Conservation (phyloP, 306 rosid genomes). For the Aeschynomene evenia region DNA sequence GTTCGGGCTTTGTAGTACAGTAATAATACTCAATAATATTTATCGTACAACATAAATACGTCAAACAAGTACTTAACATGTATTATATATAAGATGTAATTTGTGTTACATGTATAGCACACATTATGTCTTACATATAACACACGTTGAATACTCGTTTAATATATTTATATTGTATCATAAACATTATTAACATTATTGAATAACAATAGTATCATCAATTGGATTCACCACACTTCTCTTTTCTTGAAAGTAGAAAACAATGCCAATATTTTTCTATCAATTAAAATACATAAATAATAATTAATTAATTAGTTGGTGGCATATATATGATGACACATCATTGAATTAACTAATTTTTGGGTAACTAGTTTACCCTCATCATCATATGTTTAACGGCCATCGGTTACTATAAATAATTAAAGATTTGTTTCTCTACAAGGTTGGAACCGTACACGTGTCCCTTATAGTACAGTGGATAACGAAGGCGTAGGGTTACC, state of each 20-base stretch:
- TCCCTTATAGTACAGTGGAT: not conserved
- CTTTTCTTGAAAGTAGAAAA: constrained; percentile 37
- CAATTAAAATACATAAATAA: too few species aligned
- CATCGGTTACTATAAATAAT: constrained; percentile 1
- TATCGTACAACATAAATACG: too few species aligned
- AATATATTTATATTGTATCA: too few species aligned
- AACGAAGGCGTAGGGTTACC: constrained; percentile 1
- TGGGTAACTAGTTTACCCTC: constrained; percentile 21
- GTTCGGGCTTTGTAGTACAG: constrained; percentile 28
- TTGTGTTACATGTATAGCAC: too few species aligned
- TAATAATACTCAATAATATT: too few species aligned
- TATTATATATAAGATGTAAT: too few species aligned
- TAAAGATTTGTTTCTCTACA: not conserved
- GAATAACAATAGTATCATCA: too few species aligned
- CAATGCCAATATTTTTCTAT: constrained; percentile 17
- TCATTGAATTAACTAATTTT: constrained; percentile 26
- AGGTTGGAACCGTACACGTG: constrained; percentile 26
- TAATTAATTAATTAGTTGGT: not conserved
- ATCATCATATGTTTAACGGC: constrained; percentile 37
- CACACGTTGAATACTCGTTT: too few species aligned
- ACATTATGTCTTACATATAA: too few species aligned
- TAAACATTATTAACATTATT: too few species aligned
- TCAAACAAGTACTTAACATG: too few species aligned
- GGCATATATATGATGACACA: not conserved
- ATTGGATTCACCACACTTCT: constrained; percentile 35